Evolutionary conservation across 805 yeast species (phyloP), one percentile per base, ranked within the genome.

Genomic region (Osmozyma mogii): DNA sequence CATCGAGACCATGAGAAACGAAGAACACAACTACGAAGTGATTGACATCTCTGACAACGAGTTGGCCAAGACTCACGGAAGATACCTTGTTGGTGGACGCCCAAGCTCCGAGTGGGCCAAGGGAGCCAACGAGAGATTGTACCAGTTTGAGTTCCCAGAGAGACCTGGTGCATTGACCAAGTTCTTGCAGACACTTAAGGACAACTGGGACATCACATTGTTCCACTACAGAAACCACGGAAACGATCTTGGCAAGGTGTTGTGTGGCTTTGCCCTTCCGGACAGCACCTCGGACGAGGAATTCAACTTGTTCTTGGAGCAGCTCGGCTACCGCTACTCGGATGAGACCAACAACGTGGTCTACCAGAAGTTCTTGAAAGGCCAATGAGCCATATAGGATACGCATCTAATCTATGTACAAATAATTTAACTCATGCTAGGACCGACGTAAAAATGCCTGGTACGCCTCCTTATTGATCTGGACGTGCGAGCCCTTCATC

Each of bases 151-250:
- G 56, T 94, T 92, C 66, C 99, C 99, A 9, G 99, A 92, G 51
- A 78, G 92, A 49, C 97, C 98, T 2, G 95, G 96, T 27, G 96
- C 98, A 1, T 67, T 92, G 47, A 73, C 80, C 17, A 80, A 72
- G 35, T 92, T 92, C 61, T 68, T 92, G 47, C 70, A 69, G 16
- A 68, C 78, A 11, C 58, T 92, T 50, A 74, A 79, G 47, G 68
- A 70, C 15, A 75, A 77, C 29, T 92, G 97, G 96, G 92, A 92
- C 52, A 75, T 92, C 38, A 82, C 96, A 1, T 60, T 92, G 46
- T 92, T 92, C 78, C 96, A 92, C 56, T 92, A 92, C 59, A 77
- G 99, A 67, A 87, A 92, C 61, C 94, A 87, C 45, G 99, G 99
- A 22, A 78, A 89, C 29, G 99, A 92, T 51, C 71, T 92, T 26